phyloP scores from a whole-genome alignment of 2,329 filamentous ascomycete genomes.

The Mariannaea sp. region DNA sequence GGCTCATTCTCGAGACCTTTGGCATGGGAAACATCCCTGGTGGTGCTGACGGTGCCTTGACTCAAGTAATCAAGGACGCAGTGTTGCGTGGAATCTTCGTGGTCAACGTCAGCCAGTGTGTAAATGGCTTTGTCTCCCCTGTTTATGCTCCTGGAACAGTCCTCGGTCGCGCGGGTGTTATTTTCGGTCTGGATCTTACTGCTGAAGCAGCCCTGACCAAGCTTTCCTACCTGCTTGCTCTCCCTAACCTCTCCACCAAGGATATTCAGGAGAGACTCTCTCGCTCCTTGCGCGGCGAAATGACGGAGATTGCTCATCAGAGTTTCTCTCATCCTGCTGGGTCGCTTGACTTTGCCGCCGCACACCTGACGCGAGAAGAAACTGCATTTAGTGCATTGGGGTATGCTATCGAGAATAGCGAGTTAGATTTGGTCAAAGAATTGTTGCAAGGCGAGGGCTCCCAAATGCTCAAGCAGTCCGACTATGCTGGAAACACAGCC shows the following conservation, averaged over 20 bases:
- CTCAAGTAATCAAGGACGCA: constrained; percentile 75
- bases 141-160: constrained; percentile 79
- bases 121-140: constrained; percentile 75
- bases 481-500: constrained; percentile 81
- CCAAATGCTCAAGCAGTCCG: constrained; percentile 72
- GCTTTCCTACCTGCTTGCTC: constrained; percentile 80
- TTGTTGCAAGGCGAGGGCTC: constrained; percentile 69
- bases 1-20: constrained; percentile 88
- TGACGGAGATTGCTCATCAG: constrained; percentile 75
- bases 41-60: constrained; percentile 78
- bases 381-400: constrained; percentile 78
- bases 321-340: constrained; percentile 76
- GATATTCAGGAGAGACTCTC: constrained; percentile 76
- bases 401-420: constrained; percentile 77
- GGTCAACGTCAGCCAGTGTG: constrained; percentile 91
- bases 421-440: constrained; percentile 67
- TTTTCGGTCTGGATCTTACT: constrained; percentile 87
- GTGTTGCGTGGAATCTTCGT: constrained; percentile 82
- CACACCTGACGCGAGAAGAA: constrained; percentile 53
- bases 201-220: constrained; percentile 91
- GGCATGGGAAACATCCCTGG: constrained; percentile 91
- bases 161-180: constrained; percentile 81
- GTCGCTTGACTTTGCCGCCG: constrained; percentile 49
- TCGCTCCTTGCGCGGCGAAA: constrained; percentile 77
- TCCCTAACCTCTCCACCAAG: constrained; percentile 63